A percentile compares a stretch with the other conserved stretches of the same genome.
Conservation (phyloP, 2,329 filamentous ascomycete genomes). For the Bipolaris bicolor region DNA sequence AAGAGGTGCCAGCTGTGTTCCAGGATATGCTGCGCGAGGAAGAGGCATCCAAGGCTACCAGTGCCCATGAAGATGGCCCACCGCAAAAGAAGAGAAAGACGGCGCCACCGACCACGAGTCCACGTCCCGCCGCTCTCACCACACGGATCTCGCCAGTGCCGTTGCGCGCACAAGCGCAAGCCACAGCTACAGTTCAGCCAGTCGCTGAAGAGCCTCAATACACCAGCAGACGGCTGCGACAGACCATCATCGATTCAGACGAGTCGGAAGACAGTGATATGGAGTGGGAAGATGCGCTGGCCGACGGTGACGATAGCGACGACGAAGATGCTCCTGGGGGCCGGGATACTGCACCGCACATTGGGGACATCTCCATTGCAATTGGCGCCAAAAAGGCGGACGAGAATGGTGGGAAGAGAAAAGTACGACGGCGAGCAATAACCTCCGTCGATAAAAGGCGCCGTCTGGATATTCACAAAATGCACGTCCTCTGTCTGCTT, state of each 20-base stretch:
- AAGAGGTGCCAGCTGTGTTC: conserved; percentile 52
- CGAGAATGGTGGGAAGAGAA: conserved; percentile 42
- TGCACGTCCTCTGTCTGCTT: conserved; percentile 82
- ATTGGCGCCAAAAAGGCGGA: conserved; percentile 43
- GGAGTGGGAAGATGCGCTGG: conserved; percentile 65
- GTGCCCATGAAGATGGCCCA: conserved; percentile 37
- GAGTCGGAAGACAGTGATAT: conserved; percentile 65
- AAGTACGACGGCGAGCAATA: conserved; percentile 57
- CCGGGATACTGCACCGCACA: conserved; percentile 37
- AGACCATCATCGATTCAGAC: conserved; percentile 53
- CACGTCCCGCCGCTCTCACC: not conserved
- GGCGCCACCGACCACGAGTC: conserved; percentile 12
- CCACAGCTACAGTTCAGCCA: conserved; percentile 4
- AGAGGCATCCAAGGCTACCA: conserved; percentile 38
- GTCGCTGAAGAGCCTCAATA: conserved; percentile 15
- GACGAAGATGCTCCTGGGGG: conserved; percentile 29
- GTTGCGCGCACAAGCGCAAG: conserved; percentile 7
- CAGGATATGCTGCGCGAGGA: conserved; percentile 55
- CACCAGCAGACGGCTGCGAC: conserved; percentile 39
- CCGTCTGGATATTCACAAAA: conserved; percentile 81
- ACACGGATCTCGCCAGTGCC: conserved; percentile 5
- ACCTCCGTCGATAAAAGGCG: conserved; percentile 63
- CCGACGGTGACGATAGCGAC: conserved; percentile 33
- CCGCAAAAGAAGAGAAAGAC: conserved; percentile 50
- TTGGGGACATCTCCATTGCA: conserved; percentile 51